Base-by-base conservation (phyloP, 2,329 filamentous ascomycete species). In the Trichophyton rubrum region DNA sequence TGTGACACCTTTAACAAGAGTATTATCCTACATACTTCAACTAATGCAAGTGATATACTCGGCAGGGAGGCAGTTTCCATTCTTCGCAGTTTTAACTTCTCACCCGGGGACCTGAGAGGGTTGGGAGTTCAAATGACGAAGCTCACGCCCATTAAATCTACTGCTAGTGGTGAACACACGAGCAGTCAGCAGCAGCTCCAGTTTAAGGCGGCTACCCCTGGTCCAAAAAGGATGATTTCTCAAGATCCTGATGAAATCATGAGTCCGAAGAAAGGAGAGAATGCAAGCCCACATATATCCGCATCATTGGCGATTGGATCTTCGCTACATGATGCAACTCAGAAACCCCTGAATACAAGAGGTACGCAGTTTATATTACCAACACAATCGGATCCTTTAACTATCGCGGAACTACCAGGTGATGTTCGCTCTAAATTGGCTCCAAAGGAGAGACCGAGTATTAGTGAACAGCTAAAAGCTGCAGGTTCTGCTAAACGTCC, bases 1-100 rank as follows among this genome's bases (percentile, higher is more conserved):
- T 99, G 93, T 69, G 93, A 99, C 69, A 88, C 85, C 0, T 95
- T 91, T 77, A 97, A 90, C 77, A 97, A 95, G 72, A 95, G 90
- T 67, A 73, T 87, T 7, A 72, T 85, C 1, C 86, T 99, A 62
- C 91, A 92, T 0, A 84, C 96, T 15, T 85, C 91, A 3, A 97
- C 92, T 0, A 87, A 95, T 69, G 81, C 84, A 58, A 80, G 82
- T 30, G 83, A 87, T 30, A 72, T 82, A 1, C 80, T 97, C 43
- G 85, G 85, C 0, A 90, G 87, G 69, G 91, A 97, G 72, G 88
- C 90, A 0, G 78, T 96, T n/a, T 85, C 86, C 0, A 87, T 96
- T 58, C 75, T 99, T 60, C 85, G 87, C 59, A 85, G 87, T 1
- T 92, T 89, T 71, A 86, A 82, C 24, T 90, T 97, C 67, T 89